Conservation (phyloP, 108 stramenopile species). For the Aurantiochytrium sp. region DNA sequence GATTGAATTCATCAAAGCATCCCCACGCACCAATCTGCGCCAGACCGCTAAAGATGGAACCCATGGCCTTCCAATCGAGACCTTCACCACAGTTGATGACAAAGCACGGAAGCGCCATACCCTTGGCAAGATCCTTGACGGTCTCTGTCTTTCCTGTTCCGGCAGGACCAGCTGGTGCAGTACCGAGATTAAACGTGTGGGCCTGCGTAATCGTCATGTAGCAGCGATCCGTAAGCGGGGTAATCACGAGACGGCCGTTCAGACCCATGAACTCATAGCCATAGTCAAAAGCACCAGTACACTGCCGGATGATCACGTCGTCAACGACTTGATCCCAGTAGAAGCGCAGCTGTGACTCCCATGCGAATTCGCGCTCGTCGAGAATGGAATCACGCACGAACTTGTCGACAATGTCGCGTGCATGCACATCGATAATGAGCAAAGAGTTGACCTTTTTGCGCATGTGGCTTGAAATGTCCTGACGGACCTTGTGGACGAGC, state of each 20-base stretch:
- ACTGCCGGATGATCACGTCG: conserved; percentile 56
- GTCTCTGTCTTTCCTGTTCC: conserved; percentile 69
- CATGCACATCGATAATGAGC: conserved; percentile 64
- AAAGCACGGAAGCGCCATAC: conserved; percentile 60
- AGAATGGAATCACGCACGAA: conserved; percentile 62
- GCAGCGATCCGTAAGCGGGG: conserved; percentile 63
- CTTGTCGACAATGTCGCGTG: conserved; percentile 60
- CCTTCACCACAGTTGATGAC: conserved; percentile 67
- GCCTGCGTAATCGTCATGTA: conserved; percentile 70
- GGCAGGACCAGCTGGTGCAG: conserved; percentile 62
- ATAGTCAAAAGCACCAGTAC: conserved; percentile 60
- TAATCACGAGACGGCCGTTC: conserved; percentile 64
- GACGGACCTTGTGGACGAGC: conserved; percentile 53
- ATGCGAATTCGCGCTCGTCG: conserved; percentile 61
- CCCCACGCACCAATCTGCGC: conserved; percentile 65
- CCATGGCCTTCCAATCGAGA: conserved; percentile 63
- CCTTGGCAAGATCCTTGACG: conserved; percentile 62
- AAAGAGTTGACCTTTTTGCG: conserved; percentile 64
- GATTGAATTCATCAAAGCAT: conserved; percentile 71
- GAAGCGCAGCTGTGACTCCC: conserved; percentile 64
- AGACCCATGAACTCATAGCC: conserved; percentile 68
- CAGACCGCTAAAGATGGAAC: conserved; percentile 36
- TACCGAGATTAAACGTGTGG: conserved; percentile 61
- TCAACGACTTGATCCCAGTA: conserved; percentile 63
- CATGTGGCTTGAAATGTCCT: conserved; percentile 36